Conservation (phyloP, 768 basidiomycete genomes). For the Leucosporidium scottii region DNA sequence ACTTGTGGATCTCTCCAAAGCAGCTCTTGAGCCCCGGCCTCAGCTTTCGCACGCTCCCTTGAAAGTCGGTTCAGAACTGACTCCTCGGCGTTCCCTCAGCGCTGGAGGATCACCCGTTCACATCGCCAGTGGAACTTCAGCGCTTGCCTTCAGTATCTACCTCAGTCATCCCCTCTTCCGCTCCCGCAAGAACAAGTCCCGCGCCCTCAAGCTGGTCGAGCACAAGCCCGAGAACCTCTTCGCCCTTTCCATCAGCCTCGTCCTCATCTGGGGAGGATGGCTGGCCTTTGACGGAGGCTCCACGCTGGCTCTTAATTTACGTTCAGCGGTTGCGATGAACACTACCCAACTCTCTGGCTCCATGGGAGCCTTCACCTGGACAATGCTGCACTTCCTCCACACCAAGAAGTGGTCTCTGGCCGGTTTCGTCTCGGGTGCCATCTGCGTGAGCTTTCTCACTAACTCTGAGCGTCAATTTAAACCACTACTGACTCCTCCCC, state of each 20-base stretch:
- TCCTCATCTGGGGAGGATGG: conserved; percentile 49
- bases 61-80: too few species aligned
- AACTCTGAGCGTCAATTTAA: too few species aligned
- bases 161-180: not conserved
- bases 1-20: too few species aligned
- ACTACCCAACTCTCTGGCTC: conserved; percentile 87
- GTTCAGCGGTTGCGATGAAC: conserved; percentile 79
- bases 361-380: conserved; percentile 84
- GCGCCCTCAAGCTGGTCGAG: not conserved
- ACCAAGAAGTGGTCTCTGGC: conserved; percentile 90
- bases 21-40: too few species aligned
- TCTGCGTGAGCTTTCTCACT: conserved; percentile 51
- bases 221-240: conserved; percentile 1
- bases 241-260: not conserved
- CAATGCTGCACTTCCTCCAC: conserved; percentile 81
- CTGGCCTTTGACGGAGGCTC: conserved; percentile 89
- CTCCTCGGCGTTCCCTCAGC: not conserved
- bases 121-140: conserved; percentile 46
- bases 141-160: not conserved
- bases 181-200: not conserved
- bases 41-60: too few species aligned
- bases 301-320: conserved; percentile 77
- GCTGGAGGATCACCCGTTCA: conserved; percentile 83
- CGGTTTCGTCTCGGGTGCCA: conserved; percentile 91
- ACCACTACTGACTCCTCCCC: not conserved